Evolutionary conservation across 805 yeast genomes (phyloP), one percentile per base, ranked within the genome.

Genomic region (Ogataea nakhonphanomensis): DNA sequence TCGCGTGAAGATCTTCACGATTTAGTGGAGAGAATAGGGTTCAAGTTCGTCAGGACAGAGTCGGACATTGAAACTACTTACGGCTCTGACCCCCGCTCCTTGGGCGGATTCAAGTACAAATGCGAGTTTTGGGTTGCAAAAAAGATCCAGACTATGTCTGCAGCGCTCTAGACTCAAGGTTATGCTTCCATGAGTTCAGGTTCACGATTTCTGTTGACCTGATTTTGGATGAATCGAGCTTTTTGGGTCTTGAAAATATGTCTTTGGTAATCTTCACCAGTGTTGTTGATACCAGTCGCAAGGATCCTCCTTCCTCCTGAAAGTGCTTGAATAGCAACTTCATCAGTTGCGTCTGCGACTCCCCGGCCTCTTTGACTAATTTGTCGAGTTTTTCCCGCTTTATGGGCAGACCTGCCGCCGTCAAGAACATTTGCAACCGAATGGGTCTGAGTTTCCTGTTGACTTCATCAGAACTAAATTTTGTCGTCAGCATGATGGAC

Each of bases 121-220:
- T 81, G 89, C 52, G 84, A 80, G 44, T 84, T 64, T 51, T 84
- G 89, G 89, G 76, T 81, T 2, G 81, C 82, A 41, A 57, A 49
- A 28, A 73, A 66, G 44, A 33, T n/a, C 14, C 11, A 12, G 12
- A 27, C 25, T 25, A 26, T 8, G 11, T 15, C n/a, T 15, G 27
- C 9, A 15, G 12, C n/a, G 33, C 10, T 17, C 11, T 9, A 5
- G 7, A 11, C 25, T 28, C 15, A 8, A 48, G 37, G 1, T 36
- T 22, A 10, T 22, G 11, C 32, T 56, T 56, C 63, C 63, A 59
- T 21, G 38, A 21, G 5, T 15, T 37, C 12, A 59, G 22, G 15
- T 43, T 21, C 7, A 35, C 12, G 22, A 54, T 47, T 20, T 43
- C 49, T 5, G 27, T 21, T 21, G 46, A 29, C 10, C 20, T 35